Evolutionary conservation across 2,329 filamentous ascomycete genomes (phyloP).

Genomic region (Pseudocercospora pini-densiflorae): DNA sequence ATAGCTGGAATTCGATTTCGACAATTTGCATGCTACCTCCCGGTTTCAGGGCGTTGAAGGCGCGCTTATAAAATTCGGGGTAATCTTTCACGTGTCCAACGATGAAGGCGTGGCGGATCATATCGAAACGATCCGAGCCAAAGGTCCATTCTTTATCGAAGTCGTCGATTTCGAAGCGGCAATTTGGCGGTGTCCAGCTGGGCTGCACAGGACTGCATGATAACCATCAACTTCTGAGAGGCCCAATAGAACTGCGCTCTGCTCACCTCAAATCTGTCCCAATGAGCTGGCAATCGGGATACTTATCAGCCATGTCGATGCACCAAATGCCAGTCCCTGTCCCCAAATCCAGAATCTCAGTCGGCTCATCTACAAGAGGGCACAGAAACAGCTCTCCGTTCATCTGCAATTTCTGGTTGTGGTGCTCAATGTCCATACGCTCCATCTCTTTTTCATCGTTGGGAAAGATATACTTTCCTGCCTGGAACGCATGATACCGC

Average conservation of each 20-base stretch:
- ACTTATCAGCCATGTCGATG: conserved; percentile 40
- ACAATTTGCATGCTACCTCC: conserved; percentile 51
- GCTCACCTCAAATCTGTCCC: conserved; percentile 44
- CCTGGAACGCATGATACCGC: conserved; percentile 30
- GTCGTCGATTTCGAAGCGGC: conserved; percentile 37
- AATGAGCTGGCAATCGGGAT: conserved; percentile 36
- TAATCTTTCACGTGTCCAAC: conserved; percentile 33
- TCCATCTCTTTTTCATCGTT: conserved; percentile 37
- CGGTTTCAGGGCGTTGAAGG: conserved; percentile 42
- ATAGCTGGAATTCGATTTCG: conserved; percentile 47
- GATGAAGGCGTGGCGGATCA: conserved; percentile 47
- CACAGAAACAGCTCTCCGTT: conserved; percentile 44
- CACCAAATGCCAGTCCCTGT: conserved; percentile 57
- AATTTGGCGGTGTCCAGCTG: conserved; percentile 31
- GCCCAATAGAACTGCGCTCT: conserved; percentile 24
- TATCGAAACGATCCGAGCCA: conserved; percentile 43
- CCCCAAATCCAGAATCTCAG: conserved; percentile 54
- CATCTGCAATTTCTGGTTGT: conserved; percentile 35
- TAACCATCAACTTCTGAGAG: not conserved
- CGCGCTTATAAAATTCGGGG: conserved; percentile 34
- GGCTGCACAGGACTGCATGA: conserved; percentile 17
- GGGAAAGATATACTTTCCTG: conserved; percentile 34
- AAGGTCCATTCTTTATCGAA: conserved; percentile 43
- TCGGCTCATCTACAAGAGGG: conserved; percentile 43
- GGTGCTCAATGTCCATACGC: conserved; percentile 35